Percentiles rank a stretch among this genome's conserved stretches.
Conservation (phyloP, 2,329 filamentous ascomycete genomes). For the Akanthomyces uredinophilus region DNA sequence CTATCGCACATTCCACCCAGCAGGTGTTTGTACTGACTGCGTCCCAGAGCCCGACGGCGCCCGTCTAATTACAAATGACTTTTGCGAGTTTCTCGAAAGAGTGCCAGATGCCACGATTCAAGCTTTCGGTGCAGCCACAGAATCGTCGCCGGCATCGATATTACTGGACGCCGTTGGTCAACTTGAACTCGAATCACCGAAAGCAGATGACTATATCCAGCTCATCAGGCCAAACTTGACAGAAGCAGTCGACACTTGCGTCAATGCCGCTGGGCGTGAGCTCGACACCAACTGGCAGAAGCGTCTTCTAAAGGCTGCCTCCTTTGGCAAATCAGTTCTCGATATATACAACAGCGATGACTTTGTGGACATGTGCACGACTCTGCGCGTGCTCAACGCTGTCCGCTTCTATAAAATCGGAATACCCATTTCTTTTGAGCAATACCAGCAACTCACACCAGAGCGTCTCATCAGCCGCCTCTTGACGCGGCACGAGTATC, state of each 20-base stretch:
- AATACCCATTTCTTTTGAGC: constrained; percentile 84
- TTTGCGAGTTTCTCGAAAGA: constrained; percentile 96
- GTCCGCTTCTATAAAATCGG: constrained; percentile 89
- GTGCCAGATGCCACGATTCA: constrained; percentile 82
- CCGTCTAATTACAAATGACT: constrained; percentile 81
- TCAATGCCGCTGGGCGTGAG: constrained; percentile 89
- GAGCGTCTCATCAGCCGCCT: constrained; percentile 83
- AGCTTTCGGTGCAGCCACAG: constrained; percentile 83
- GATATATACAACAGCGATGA: constrained; percentile 98
- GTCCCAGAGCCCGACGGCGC: constrained; percentile 70
- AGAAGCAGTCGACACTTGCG: constrained; percentile 89
- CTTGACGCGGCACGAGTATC: constrained; percentile 83
- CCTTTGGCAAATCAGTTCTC: constrained; percentile 94
- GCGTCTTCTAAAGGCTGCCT: constrained; percentile 89
- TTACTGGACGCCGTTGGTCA: constrained; percentile 88
- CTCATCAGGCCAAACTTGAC: constrained; percentile 82
- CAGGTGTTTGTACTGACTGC: constrained; percentile 14
- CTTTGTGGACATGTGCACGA: constrained; percentile 98
- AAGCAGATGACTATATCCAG: constrained; percentile 96
- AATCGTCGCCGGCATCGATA: constrained; percentile 86
- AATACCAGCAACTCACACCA: constrained; percentile 85
- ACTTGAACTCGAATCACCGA: constrained; percentile 88
- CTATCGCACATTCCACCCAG: neutral
- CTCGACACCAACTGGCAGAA: constrained; percentile 92
- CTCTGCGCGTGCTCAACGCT: constrained; percentile 84